Evolutionary conservation across 352 stramenopile genomes (phyloP).

Genomic region (Pythium guiyangense): DNA sequence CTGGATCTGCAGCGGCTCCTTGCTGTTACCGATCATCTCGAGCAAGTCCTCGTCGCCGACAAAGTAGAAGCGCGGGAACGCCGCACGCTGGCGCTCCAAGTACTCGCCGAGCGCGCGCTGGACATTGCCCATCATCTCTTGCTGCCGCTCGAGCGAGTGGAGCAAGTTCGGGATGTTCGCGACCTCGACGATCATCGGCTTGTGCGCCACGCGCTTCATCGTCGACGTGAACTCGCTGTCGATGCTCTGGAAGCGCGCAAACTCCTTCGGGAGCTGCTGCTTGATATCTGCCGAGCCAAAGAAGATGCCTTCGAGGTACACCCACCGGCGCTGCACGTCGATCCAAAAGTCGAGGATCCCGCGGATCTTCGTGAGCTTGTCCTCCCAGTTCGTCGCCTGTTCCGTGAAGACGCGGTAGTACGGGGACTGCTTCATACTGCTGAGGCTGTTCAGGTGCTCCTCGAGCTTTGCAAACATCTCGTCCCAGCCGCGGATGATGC

Average conservation of each 20-base stretch:
- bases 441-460: conserved; percentile 98
- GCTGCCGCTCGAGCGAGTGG: conserved; percentile 91
- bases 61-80: conserved; percentile 99
- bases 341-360: conserved; percentile 99
- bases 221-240: conserved; percentile 98
- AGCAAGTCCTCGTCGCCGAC: conserved; percentile 99
- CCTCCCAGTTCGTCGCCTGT: conserved; percentile 96
- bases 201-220: conserved; percentile 96
- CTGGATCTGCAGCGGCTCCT: conserved; percentile 97
- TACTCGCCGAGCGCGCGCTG: conserved; percentile 99
- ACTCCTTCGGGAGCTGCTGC: conserved; percentile 97
- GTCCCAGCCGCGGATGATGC: conserved; percentile 98
- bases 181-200: conserved; percentile 96
- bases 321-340: conserved; percentile 98
- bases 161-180: conserved; percentile 88
- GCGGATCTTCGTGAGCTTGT: conserved; percentile 95
- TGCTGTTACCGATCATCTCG: conserved; percentile 99
- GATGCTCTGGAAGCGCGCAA: conserved; percentile 97
- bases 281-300: conserved; percentile 98
- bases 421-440: conserved; percentile 98
- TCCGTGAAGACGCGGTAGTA: conserved; percentile 99
- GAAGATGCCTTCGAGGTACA: conserved; percentile 99
- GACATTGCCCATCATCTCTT: conserved; percentile 98
- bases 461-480: conserved; percentile 99
- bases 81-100: conserved; percentile 96